Percentiles rank a stretch among this genome's conserved stretches.
These are phyloP conservation scores for Wallacemonas rigidus DNA, from an alignment of 208 protist genomes.

Conservation along the genomic window DNA sequence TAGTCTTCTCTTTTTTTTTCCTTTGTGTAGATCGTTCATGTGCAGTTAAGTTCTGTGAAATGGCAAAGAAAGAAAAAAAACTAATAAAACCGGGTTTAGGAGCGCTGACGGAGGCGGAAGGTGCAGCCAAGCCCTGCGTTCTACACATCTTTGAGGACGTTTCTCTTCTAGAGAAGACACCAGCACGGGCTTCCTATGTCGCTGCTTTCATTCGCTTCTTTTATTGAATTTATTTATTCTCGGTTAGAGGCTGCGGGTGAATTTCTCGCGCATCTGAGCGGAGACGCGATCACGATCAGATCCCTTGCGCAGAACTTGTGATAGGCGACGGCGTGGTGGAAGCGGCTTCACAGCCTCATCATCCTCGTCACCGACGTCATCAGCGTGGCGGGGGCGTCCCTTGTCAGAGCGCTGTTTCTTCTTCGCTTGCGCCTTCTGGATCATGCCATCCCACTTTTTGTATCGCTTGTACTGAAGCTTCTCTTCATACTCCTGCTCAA, in stretches of 20 bases:
- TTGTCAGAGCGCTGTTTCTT: slow-evolving; percentile 15
- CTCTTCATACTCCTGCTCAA: slow-evolving; percentile 72
- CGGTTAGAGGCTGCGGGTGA: slow-evolving; percentile 50
- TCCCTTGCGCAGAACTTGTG: slow-evolving; percentile 72
- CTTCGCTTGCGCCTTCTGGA: slow-evolving; percentile 68
- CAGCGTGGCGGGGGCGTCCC: background rate
- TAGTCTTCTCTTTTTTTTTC: background rate
- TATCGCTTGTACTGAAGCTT: slow-evolving; percentile 66
- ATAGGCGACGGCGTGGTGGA: slow-evolving; percentile 53
- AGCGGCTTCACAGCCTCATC: slow-evolving; percentile 43
- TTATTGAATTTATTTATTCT: background rate
- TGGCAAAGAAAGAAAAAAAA: too few relatives aligned
- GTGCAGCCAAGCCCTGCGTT: too few relatives aligned
- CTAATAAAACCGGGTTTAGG: too few relatives aligned
- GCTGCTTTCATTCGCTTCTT: too few relatives aligned
- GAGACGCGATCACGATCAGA: slow-evolving; percentile 56
- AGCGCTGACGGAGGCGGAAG: too few relatives aligned
- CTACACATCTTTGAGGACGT: too few relatives aligned
- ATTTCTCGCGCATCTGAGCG: slow-evolving; percentile 49
- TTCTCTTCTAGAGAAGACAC: too few relatives aligned
- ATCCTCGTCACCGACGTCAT: slow-evolving; percentile 23
- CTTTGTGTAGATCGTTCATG: background rate
- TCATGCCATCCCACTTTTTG: slow-evolving; percentile 81
- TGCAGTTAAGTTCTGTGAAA: background rate
- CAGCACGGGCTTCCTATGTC: too few relatives aligned